Percentiles rank a stretch among this genome's conserved stretches.
Conservation (phyloP, 805 yeast genomes). For the Candida sithepensis region DNA sequence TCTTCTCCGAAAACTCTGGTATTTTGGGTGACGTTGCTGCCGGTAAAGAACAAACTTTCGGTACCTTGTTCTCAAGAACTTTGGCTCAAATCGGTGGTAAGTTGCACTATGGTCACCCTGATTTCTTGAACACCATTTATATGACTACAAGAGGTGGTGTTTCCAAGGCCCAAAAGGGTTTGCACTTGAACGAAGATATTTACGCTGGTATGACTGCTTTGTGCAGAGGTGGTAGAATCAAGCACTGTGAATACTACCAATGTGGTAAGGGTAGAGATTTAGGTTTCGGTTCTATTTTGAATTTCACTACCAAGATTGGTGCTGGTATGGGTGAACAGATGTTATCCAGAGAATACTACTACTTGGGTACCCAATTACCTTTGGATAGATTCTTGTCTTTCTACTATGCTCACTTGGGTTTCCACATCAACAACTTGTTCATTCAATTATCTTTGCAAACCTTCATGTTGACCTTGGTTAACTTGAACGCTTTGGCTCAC, state of each 20-base stretch:
- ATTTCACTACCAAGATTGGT: slow-evolving; percentile 84
- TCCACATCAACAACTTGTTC: slow-evolving; percentile 77
- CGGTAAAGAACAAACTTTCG: slow-evolving; percentile 86
- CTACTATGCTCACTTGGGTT: slow-evolving; percentile 85
- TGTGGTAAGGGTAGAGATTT: slow-evolving; percentile 91
- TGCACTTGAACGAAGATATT: slow-evolving; percentile 83
- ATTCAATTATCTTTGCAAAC: slow-evolving; percentile 72
- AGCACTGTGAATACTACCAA: slow-evolving; percentile 83
- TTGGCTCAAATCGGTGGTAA: slow-evolving; percentile 83
- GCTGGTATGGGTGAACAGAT: slow-evolving; percentile 94
- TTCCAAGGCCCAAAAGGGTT: slow-evolving; percentile 82
- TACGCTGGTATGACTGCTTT: slow-evolving; percentile 85
- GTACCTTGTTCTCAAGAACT: slow-evolving; percentile 81
- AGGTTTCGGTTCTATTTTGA: slow-evolving; percentile 82
- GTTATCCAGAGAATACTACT: slow-evolving; percentile 79
- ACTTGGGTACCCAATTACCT: slow-evolving; percentile 76
- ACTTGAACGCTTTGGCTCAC: slow-evolving; percentile 69
- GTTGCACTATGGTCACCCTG: slow-evolving; percentile 87
- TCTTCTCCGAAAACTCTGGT: slow-evolving; percentile 83
- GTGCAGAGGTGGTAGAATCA: slow-evolving; percentile 82
- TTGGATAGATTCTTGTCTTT: slow-evolving; percentile 77
- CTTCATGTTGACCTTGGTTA: slow-evolving; percentile 66
- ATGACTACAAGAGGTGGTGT: slow-evolving; percentile 89
- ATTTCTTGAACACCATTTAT: slow-evolving; percentile 68
- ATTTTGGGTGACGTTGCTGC: slow-evolving; percentile 87